Percentiles rank a stretch among this genome's conserved stretches.
phyloP scores from a whole-genome alignment of 495 filamentous ascomycete species.

The Lepidopterella palustris region DNA sequence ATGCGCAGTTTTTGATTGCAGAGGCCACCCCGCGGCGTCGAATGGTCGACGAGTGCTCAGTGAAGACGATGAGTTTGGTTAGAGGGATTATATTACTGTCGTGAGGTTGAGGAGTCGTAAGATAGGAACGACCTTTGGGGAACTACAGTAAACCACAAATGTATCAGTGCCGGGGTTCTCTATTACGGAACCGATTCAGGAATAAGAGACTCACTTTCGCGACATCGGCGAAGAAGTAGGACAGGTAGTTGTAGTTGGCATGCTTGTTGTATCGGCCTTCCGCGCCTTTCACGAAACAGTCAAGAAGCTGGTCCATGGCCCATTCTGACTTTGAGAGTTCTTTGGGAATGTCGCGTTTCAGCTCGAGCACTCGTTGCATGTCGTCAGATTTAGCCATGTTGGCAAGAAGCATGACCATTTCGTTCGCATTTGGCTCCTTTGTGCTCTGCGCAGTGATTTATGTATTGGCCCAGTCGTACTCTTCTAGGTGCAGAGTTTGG shows the following conservation, averaged over 20 bases:
- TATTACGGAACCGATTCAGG: too few relatives aligned
- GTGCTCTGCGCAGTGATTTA: conserved; percentile 39
- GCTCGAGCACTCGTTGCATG: conserved; percentile 57
- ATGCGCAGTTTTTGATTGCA: conserved; percentile 80
- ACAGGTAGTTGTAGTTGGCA: conserved; percentile 86
- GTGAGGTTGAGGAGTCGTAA: conserved; percentile 65
- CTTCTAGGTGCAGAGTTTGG: background rate
- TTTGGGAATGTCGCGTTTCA: conserved; percentile 55
- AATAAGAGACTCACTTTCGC: conserved; percentile 49
- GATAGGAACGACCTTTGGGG: conserved; percentile 65
- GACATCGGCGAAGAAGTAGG: conserved; percentile 89
- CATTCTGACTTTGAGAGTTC: conserved; percentile 59
- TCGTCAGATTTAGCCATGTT: conserved; percentile 78
- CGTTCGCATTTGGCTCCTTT: conserved; percentile 70
- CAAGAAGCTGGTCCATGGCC: conserved; percentile 84
- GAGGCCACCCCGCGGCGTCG: conserved; percentile 85
- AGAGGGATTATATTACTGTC: conserved; percentile 68
- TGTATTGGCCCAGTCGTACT: background rate
- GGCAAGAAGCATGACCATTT: conserved; percentile 83
- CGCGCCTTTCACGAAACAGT: conserved; percentile 89
- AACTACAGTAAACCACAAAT: conserved; percentile 36
- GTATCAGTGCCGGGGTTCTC: too few relatives aligned
- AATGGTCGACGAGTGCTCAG: conserved; percentile 72
- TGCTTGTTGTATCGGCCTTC: conserved; percentile 73
- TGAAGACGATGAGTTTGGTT: conserved; percentile 86